phyloP scores from a whole-genome alignment of 2,329 filamentous ascomycete species.

The Fusarium nematophilum region DNA sequence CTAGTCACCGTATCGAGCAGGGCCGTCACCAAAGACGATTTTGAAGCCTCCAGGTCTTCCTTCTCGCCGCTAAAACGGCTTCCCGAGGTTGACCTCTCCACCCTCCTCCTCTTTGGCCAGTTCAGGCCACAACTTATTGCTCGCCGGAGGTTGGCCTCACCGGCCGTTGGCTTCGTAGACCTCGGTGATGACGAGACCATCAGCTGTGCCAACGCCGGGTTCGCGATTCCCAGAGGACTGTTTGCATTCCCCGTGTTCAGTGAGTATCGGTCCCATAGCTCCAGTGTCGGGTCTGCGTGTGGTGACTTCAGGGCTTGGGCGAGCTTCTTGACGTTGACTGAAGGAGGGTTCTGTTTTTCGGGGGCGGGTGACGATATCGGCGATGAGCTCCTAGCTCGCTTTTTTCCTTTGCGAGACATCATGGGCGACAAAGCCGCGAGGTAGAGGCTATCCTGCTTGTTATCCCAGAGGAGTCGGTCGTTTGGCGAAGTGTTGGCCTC shows the following conservation, averaged over 20 bases:
- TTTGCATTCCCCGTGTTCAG: slow-evolving; percentile 56
- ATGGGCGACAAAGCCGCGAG: slow-evolving; percentile 59
- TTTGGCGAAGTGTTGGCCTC: slow-evolving; percentile 66
- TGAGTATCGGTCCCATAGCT: slow-evolving; percentile 82
- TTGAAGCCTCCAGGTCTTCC: slow-evolving; percentile 61
- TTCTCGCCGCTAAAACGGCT: slow-evolving; percentile 48
- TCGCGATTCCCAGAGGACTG: slow-evolving; percentile 59
- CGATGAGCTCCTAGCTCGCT: slow-evolving; percentile 80
- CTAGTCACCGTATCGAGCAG: slow-evolving; percentile 74
- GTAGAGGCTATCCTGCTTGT: slow-evolving; percentile 56
- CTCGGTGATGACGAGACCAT: slow-evolving; percentile 79
- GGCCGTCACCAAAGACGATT: slow-evolving; percentile 68
- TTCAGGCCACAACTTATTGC: slow-evolving; percentile 76
- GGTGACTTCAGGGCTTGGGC: slow-evolving; percentile 72
- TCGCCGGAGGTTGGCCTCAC: slow-evolving; percentile 64
- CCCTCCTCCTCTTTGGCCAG: slow-evolving; percentile 77
- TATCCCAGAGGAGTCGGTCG: slow-evolving; percentile 72
- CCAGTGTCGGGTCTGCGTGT: slow-evolving; percentile 76
- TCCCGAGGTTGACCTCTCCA: slow-evolving; percentile 60
- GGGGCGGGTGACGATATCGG: slow-evolving; percentile 74
- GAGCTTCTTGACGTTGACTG: slow-evolving; percentile 69
- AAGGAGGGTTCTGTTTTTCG: slow-evolving; percentile 56
- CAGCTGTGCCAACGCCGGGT: slow-evolving; percentile 71
- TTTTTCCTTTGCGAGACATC: slow-evolving; percentile 65
- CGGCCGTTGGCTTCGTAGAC: slow-evolving; percentile 57